phyloP scores from a whole-genome alignment of 495 filamentous ascomycete species.

The Penicillium waksmanii region DNA sequence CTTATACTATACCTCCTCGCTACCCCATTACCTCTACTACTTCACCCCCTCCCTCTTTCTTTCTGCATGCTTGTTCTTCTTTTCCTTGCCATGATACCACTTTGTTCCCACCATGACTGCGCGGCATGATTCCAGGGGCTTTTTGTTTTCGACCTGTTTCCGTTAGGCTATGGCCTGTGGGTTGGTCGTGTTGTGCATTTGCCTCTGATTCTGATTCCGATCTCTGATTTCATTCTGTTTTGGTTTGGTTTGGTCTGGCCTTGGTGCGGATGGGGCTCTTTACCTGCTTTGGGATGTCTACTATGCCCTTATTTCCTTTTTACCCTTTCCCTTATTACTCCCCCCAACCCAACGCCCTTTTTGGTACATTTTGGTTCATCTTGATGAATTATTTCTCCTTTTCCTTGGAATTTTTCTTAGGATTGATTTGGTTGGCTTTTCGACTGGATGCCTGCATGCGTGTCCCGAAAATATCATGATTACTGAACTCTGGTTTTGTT shows the following conservation, averaged over 20 bases:
- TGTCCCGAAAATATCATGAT: slow-evolving; percentile 3
- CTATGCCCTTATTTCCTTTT: not conserved
- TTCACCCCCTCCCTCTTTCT: not conserved
- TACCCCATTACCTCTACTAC: not conserved
- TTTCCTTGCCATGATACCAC: slow-evolving; percentile 47
- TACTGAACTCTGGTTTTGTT: slow-evolving; percentile 1
- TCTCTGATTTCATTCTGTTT: slow-evolving; percentile 27
- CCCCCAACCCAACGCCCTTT: not conserved
- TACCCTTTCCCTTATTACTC: not conserved
- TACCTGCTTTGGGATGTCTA: not conserved
- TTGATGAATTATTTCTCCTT: not conserved
- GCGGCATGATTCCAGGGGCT: slow-evolving; percentile 48
- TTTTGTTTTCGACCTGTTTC: slow-evolving; percentile 33
- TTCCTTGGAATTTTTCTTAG: slow-evolving; percentile 8
- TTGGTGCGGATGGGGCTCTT: slow-evolving; percentile 24
- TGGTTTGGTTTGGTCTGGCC: slow-evolving; percentile 23
- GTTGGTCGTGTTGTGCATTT: slow-evolving; percentile 24
- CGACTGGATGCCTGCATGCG: not conserved
- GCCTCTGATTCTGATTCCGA: slow-evolving; percentile 20
- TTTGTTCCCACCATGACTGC: slow-evolving; percentile 48
- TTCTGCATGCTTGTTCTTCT: not conserved
- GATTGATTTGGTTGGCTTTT: not conserved
- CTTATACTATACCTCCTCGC: not conserved
- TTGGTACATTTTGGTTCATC: slow-evolving; percentile 7
- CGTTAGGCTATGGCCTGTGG: slow-evolving; percentile 16